These are phyloP conservation scores for Chlorociboria aeruginascens DNA, from an alignment of 495 filamentous ascomycete species.

Conservation along the genomic window DNA sequence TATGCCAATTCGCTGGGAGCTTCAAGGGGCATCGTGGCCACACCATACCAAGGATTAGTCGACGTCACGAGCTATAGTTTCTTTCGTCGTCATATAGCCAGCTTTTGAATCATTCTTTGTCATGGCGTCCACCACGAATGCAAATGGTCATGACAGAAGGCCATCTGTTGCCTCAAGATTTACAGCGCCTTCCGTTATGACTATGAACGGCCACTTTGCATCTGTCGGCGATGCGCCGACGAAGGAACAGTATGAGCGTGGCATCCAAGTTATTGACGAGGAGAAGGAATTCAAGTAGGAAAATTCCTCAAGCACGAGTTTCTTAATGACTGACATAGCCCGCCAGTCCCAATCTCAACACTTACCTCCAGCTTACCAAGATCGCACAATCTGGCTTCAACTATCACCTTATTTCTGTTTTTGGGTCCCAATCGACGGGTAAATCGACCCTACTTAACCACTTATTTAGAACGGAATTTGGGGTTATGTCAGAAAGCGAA, in stretches of 20 bases:
- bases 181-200: conserved; percentile 48
- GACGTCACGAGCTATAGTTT: too few species aligned
- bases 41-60: too few species aligned
- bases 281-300: conserved; percentile 92
- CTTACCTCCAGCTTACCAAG: conserved; percentile 67
- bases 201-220: conserved; percentile 85
- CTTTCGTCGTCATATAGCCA: too few species aligned
- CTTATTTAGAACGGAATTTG: conserved; percentile 91
- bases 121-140: conserved; percentile 10
- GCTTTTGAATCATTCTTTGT: background rate
- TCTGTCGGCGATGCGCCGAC: conserved; percentile 54
- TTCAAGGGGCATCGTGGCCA: too few species aligned
- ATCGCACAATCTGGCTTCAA: conserved; percentile 87
- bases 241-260: conserved; percentile 70
- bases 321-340: conserved; percentile 6
- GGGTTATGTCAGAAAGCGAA: conserved; percentile 86
- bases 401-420: conserved; percentile 97
- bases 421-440: conserved; percentile 95
- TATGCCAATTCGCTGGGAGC: too few species aligned
- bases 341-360: conserved; percentile 60
- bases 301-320: background rate
- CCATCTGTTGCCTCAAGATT: conserved; percentile 16
- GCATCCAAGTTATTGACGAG: conserved; percentile 92
- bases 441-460: conserved; percentile 96
- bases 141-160: conserved; percentile 11